Base-by-base conservation (phyloP, 495 filamentous ascomycete species). In the Hypoxylon rickii region DNA sequence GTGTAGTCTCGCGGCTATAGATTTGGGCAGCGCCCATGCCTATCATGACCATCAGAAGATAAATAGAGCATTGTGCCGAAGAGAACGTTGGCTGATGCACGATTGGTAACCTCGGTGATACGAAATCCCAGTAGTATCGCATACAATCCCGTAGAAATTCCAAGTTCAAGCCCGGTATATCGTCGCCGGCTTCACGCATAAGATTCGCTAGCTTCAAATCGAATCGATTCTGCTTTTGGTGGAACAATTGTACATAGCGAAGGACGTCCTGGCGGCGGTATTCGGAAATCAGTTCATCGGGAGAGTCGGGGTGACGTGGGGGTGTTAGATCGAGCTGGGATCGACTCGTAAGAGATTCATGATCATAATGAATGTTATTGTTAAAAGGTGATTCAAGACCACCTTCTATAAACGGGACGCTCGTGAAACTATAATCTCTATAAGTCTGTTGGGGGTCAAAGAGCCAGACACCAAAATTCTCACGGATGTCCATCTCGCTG, bases 141-240 rank as follows among this genome's bases (percentile, higher is more conserved):
- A 97, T 84, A 71, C 95, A 98, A 21, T 89, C 88, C 64, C 94
- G 87, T 84, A 97, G 89, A 84, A 94, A 95, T 24, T 87, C 85
- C 36, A 94, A 67, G 64, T 86, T 91, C 52, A 97, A 70, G 16
- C 89, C 82, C 56, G 96, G 92, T 32, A 75, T 58, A 62, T 82
- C 86, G 13, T 85, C 82, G 38, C 85, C 79, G 29, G 82, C 78
- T 50, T 92, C 84, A 5, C 87, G 84, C 58, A 92, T 79, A 21
- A 96, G 75, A 20, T 82, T 80, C 43, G 84, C 86, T 52, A 92
- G 88, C 26, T 85, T 83, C 44, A 85, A 84, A 17, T 84, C 82
- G 13, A 86, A 83, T 7, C 83, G 84, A 12, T 86, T 86, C 61
- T 90, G 86, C 50, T 88, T 87, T 3, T 82, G 83, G 61, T 92